Base-by-base conservation (phyloP, 73 alveolate genomes). In the Symbiodinium pilosum region DNA sequence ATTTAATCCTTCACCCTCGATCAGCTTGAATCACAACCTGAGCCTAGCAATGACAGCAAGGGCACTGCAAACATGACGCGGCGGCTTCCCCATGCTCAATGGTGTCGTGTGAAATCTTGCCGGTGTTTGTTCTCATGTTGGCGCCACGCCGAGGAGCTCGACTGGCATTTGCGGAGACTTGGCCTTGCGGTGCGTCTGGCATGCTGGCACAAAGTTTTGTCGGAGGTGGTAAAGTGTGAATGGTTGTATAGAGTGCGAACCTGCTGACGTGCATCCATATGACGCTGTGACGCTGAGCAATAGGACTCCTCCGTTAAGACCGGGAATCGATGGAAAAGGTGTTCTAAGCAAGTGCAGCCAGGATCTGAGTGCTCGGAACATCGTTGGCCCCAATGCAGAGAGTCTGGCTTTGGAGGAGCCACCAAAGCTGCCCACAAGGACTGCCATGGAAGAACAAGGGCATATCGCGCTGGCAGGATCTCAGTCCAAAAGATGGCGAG, bases 101-200 rank as follows among this genome's bases (percentile, higher is more conserved):
- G n/a, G n/a, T n/a, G n/a, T n/a, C n/a, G n/a, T n/a, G n/a, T n/a
- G n/a, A n/a, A n/a, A n/a, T n/a, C n/a, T n/a, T n/a, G n/a, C n/a
- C n/a, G n/a, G n/a, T n/a, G n/a, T n/a, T n/a, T n/a, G n/a, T n/a
- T n/a, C n/a, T n/a, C n/a, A n/a, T n/a, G n/a, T n/a, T n/a, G n/a
- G n/a, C n/a, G n/a, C n/a, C n/a, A n/a, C n/a, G n/a, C n/a, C n/a
- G n/a, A 89, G 95, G 95, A 89, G 71, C 84, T 89, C 28, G 95
- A 89, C 73, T 89, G 95, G 95, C 95, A 89, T 43, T 89, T 89
- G 95, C 68, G 95, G 8, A 43, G 95, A 36, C 95, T 89, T 68
- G 95, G 95, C 38, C 87, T 89, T 14, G 54, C 36, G 43, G 95
- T 71, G 24, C 24, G 30, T 16, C 95, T 64, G 95, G 51, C 95